phyloP scores from a whole-genome alignment of 2,329 filamentous ascomycete genomes.

The Calonectria naviculata region DNA sequence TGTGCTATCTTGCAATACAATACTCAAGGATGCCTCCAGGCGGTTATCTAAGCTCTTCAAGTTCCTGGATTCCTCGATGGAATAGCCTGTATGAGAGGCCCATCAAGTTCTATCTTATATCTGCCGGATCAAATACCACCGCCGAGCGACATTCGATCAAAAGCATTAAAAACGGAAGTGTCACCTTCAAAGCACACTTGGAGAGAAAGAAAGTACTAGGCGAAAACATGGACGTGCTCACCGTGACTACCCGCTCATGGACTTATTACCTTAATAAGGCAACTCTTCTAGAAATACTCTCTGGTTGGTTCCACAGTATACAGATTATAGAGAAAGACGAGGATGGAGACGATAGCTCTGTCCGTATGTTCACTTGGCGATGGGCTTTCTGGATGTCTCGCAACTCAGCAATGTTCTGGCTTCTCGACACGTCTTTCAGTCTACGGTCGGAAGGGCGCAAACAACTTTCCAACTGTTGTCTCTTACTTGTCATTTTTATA shows the following conservation, averaged over 20 bases:
- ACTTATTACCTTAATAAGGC: background rate
- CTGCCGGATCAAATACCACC: background rate
- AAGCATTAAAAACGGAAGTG: background rate
- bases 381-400: background rate
- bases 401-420: background rate
- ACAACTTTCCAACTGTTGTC: background rate
- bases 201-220: background rate
- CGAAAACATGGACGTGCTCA: background rate
- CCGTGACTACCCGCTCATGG: background rate
- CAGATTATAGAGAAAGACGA: background rate
- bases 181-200: background rate
- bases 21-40: background rate
- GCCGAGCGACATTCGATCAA: background rate
- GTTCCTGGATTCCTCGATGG: background rate
- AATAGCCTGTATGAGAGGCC: background rate
- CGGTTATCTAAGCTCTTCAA: background rate
- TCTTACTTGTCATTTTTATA: background rate
- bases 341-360: background rate
- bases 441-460: background rate
- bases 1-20: background rate
- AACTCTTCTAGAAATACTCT: background rate
- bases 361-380: background rate
- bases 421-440: background rate
- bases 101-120: background rate
- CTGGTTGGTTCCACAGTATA: background rate